Conservation (phyloP, 805 yeast genomes). For the Candida mattraensis region DNA sequence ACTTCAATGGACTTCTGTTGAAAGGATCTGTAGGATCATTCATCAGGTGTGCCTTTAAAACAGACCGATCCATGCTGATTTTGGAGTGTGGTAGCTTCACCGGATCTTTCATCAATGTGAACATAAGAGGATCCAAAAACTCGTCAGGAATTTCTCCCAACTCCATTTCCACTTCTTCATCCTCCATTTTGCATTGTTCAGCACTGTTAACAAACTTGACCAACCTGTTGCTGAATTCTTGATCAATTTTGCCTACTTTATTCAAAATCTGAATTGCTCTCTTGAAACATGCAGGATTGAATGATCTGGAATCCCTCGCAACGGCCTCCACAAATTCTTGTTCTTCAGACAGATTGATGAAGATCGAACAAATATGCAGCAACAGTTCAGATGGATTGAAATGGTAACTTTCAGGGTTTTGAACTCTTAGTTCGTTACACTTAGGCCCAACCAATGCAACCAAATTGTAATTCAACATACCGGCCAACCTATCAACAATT, state of each 20-base stretch:
- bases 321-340: slow-evolving; percentile 73
- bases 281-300: slow-evolving; percentile 59
- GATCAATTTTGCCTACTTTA: slow-evolving; percentile 50
- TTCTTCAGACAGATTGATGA: slow-evolving; percentile 66
- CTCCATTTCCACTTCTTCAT: slow-evolving; percentile 82
- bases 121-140: slow-evolving; percentile 95
- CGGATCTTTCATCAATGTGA: slow-evolving; percentile 92
- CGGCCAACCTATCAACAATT: slow-evolving; percentile 89
- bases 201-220: slow-evolving; percentile 64
- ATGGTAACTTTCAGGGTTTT: slow-evolving; percentile 75
- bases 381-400: slow-evolving; percentile 79
- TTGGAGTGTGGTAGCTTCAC: slow-evolving; percentile 89
- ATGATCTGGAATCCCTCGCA: slow-evolving; percentile 91
- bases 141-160: slow-evolving; percentile 96
- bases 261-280: slow-evolving; percentile 70
- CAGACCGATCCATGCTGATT: slow-evolving; percentile 82
- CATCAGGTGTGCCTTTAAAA: slow-evolving; percentile 88
- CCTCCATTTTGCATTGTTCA: slow-evolving; percentile 54
- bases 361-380: slow-evolving; percentile 69
- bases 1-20: slow-evolving; percentile 84
- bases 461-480: slow-evolving; percentile 92
- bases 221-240: slow-evolving; percentile 51
- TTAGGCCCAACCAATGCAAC: slow-evolving; percentile 94
- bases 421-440: slow-evolving; percentile 84
- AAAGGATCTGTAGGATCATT: slow-evolving; percentile 98